These are phyloP conservation scores for Colletotrichum brevisporum DNA, from an alignment of 2,329 filamentous ascomycete species.

Conservation along the genomic window DNA sequence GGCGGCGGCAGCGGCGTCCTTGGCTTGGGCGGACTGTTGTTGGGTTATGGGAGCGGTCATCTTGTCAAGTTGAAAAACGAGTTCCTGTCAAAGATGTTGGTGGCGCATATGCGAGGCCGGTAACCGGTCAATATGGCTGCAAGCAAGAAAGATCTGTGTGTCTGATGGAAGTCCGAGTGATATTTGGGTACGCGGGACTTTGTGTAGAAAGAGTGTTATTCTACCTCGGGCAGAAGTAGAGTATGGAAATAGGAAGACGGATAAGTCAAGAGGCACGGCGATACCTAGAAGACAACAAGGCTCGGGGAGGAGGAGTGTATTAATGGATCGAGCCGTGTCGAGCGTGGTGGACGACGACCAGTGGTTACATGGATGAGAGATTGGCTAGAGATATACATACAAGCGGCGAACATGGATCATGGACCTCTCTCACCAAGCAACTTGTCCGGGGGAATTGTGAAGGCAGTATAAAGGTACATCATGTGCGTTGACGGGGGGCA, in stretches of 20 bases:
- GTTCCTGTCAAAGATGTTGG: constrained; percentile 13
- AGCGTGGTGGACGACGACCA: constrained; percentile 28
- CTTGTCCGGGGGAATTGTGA: constrained; percentile 38
- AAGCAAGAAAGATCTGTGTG: neutral
- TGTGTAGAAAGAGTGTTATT: constrained; percentile 21
- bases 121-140: constrained; percentile 14
- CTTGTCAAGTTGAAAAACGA: constrained; percentile 18
- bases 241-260: constrained; percentile 18
- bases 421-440: constrained; percentile 28
- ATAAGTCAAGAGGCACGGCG: constrained; percentile 33
- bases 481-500: constrained; percentile 33
- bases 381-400: constrained; percentile 41
- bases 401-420: constrained; percentile 39
- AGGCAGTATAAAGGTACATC: constrained; percentile 35
- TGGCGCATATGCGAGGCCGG: constrained; percentile 28
- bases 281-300: constrained; percentile 25
- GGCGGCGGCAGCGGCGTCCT: constrained; percentile 62
- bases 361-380: constrained; percentile 42
- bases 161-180: constrained; percentile 15
- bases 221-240: constrained; percentile 24
- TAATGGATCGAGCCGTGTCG: constrained; percentile 40
- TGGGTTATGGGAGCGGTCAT: constrained; percentile 42
- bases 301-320: constrained; percentile 41
- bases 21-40: constrained; percentile 54
- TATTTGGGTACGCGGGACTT: constrained; percentile 20